Base-by-base conservation (phyloP, 257 asterid genomes). In the Verbena officinalis region DNA sequence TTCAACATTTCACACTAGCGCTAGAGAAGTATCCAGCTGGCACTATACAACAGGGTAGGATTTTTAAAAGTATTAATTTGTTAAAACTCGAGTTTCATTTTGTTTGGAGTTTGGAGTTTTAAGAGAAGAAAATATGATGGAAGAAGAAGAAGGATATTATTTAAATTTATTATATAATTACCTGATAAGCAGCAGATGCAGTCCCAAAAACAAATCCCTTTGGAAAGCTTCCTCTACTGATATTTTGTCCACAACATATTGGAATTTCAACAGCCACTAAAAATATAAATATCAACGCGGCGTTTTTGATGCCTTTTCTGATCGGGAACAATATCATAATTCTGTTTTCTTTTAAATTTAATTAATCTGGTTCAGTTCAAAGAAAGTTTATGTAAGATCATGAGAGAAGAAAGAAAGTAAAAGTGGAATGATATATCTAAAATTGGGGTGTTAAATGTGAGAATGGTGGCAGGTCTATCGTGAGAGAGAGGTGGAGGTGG, bases 141-240 rank as follows among this genome's bases (percentile, higher is more conserved):
- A 64, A 23, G 15, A 19, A 34, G 15, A 23, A 12, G 15, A 38
- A n/a, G n/a, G n/a, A n/a, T n/a, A n/a, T n/a, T n/a, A n/a, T n/a
- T n/a, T n/a, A 27, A 27, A 5, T 27, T 27, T 27, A 27, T 27
- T n/a, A n/a, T n/a, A n/a, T n/a, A n/a, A 27, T 23, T 39, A 89
- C 98, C 96, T 91, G 96, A 70, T 73, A 88, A 64, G 96, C 94
- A 66, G 98, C 80, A 64, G 98, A 88, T 8, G 98, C 95, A 55
- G 95, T 88, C 10, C 98, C 98, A 74, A 91, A 91, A 38, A 91
- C 95, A 73, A 91, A 91, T 59, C 87, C 95, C 54, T 74, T 58
- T 0, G 98, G 98, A 49, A 91, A 91, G 63, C 78, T 84, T 77
- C 70, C 54, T 75, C 98, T 83, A 15, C 69, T 80, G 2, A 83